Evolutionary conservation across 257 asterid species (phyloP).

Genomic region (Nicotiana paniculata): DNA sequence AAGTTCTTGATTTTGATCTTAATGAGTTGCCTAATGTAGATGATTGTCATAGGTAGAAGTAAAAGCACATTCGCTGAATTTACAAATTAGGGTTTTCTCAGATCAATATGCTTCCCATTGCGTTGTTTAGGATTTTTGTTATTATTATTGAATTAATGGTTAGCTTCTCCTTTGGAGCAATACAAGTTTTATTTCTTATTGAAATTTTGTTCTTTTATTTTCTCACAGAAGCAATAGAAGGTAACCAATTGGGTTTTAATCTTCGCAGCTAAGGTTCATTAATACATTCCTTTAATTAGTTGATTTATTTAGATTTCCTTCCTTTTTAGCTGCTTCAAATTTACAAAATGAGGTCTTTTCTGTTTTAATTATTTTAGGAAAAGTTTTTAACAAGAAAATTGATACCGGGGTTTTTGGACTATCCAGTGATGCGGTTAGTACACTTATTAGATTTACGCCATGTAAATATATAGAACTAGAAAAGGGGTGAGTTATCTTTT

Average conservation of each 20-base stretch:
- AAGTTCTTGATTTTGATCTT: slow-evolving; percentile 22
- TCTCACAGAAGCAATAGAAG: too few relatives aligned
- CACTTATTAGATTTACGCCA: too few relatives aligned
- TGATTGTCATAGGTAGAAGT: neutral
- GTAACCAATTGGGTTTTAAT: too few relatives aligned
- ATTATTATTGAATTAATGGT: too few relatives aligned
- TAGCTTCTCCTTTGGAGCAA: too few relatives aligned
- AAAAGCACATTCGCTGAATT: neutral
- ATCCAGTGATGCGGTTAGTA: too few relatives aligned
- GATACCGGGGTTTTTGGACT: too few relatives aligned
- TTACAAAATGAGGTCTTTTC: neutral
- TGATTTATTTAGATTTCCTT: neutral
- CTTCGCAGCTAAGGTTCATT: neutral
- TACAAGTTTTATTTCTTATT: neutral
- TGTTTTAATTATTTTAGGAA: neutral
- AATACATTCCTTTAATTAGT: neutral
- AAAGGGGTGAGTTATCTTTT: too few relatives aligned
- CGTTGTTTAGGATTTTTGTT: neutral
- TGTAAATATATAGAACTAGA: too few relatives aligned
- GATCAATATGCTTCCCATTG: neutral
- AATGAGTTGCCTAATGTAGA: slow-evolving; percentile 15
- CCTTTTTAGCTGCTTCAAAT: neutral
- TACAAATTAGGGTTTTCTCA: neutral
- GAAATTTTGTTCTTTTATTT: neutral
- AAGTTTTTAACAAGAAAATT: too few relatives aligned